phyloP scores from a whole-genome alignment of 2,329 filamentous ascomycete genomes.

The Microcyclospora pomicola region DNA sequence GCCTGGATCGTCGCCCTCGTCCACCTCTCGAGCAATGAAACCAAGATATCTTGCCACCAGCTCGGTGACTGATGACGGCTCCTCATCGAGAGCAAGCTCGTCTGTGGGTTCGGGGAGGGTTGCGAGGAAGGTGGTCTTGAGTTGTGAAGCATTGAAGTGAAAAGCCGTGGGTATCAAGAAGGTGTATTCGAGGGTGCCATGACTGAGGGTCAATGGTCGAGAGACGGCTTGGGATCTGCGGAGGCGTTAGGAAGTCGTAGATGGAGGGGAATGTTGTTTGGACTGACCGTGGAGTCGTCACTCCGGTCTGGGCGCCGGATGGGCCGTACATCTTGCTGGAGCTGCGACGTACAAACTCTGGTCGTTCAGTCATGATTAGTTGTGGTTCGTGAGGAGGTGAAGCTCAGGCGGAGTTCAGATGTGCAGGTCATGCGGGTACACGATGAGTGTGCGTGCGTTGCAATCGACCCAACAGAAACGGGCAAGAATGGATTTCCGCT shows the following conservation, averaged over 20 bases:
- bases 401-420: no score
- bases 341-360: constrained; percentile 3
- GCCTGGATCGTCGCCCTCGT: constrained; percentile 83
- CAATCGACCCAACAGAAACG: no score
- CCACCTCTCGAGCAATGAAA: constrained; percentile 75
- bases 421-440: no score
- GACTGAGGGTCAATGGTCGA: constrained; percentile 75
- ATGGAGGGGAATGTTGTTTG: no score
- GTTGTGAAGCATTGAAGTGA: constrained; percentile 89
- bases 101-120: constrained; percentile 85
- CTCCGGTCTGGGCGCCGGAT: constrained; percentile 66
- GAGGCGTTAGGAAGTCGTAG: no score
- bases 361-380: constrained; percentile 3
- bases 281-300: constrained; percentile 66
- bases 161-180: constrained; percentile 90
- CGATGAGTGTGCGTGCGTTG: no score
- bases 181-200: constrained; percentile 91
- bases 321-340: constrained; percentile 13
- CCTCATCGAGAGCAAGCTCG: constrained; percentile 93
- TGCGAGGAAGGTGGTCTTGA: constrained; percentile 79
- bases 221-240: constrained; percentile 65
- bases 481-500: no score
- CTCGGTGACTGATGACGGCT: constrained; percentile 91
- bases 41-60: constrained; percentile 88
- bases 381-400: no score